Evolutionary conservation across 1,139 yeast species (phyloP), one percentile per base, ranked within the genome.

Genomic region (Pneumocystis murina): DNA sequence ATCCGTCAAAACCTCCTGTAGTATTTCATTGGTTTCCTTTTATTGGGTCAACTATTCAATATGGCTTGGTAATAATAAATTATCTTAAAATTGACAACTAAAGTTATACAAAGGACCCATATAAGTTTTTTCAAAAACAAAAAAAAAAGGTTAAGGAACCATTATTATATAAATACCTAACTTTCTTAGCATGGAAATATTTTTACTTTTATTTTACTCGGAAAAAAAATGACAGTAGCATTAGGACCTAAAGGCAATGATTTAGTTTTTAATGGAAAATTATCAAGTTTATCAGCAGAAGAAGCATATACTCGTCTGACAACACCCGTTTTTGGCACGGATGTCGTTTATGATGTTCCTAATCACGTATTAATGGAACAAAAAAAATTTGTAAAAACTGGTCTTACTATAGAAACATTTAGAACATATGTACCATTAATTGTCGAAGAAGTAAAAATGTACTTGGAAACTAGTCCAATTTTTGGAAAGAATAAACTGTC

Each of bases 171-270:
- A 48, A 10, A 20, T 24, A 8, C 14, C 33, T 62, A 61, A 36
- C 40, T 57, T 24, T 30, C 14, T 1, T 33, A 64, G 62, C 83
- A 91, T 72, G 98, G 98, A 68, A 97, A 92, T 74, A 87, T 88
- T 64, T 92, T 90, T 73, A 84, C 97, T 28, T 92, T 91, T 73
- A 82, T 90, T 68, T 75, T 94, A 74, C 80, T 92, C 70, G 98
- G 98, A 66, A 86, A 84, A 72, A 86, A 85, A 62, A 90, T 92
- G 96, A 91, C 97, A 10, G 98, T 92, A 64, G 90, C 89, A 74
- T 78, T 92, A 71, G 98, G 98, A 62, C 97, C 97, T 69, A 87
- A 88, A 76, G 98, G 98, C 68, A 97, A 94, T 75, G 98, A 92
- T 75, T 91, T 92, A 74, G 89, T 92, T 61, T 84, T 92, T 71